Evolutionary conservation across 2,329 filamentous ascomycete species (phyloP).

Genomic region (Hymenoscyphus occultus): DNA sequence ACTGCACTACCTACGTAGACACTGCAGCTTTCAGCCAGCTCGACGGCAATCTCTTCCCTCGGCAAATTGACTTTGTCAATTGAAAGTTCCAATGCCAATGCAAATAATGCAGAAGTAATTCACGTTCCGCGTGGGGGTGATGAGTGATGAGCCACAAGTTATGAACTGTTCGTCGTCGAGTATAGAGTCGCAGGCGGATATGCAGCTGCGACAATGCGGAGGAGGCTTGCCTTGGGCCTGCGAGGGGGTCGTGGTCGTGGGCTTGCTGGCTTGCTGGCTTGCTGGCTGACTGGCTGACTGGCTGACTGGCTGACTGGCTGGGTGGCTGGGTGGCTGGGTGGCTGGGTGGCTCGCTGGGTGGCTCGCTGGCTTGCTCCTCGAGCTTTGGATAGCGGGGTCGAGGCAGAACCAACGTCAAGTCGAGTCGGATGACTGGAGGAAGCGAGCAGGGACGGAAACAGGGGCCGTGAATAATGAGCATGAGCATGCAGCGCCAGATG

Average conservation of each 20-base stretch:
- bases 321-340: neutral
- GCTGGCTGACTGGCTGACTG: too few relatives aligned
- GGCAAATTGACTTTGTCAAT: too few relatives aligned
- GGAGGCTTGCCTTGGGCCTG: neutral
- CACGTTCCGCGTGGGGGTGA: neutral
- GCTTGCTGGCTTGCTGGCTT: constrained; percentile 11
- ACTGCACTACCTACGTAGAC: too few relatives aligned
- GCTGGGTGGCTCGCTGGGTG: neutral
- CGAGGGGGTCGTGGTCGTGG: neutral
- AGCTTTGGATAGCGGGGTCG: constrained; percentile 9
- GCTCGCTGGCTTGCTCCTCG: constrained; percentile 9
- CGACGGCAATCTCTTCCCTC: too few relatives aligned
- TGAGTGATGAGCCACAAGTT: neutral
- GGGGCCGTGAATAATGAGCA: neutral
- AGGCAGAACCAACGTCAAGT: neutral
- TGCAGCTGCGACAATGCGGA: constrained; percentile 1
- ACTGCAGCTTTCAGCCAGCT: too few relatives aligned
- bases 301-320: neutral
- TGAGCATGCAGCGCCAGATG: neutral
- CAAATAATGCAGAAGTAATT: too few relatives aligned
- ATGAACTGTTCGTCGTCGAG: neutral
- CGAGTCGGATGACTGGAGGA: neutral
- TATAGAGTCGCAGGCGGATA: neutral
- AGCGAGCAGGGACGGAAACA: neutral
- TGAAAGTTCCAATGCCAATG: too few relatives aligned